Conservation (phyloP, 1,284 basidiomycete genomes). For the Chalciporus sp. region DNA sequence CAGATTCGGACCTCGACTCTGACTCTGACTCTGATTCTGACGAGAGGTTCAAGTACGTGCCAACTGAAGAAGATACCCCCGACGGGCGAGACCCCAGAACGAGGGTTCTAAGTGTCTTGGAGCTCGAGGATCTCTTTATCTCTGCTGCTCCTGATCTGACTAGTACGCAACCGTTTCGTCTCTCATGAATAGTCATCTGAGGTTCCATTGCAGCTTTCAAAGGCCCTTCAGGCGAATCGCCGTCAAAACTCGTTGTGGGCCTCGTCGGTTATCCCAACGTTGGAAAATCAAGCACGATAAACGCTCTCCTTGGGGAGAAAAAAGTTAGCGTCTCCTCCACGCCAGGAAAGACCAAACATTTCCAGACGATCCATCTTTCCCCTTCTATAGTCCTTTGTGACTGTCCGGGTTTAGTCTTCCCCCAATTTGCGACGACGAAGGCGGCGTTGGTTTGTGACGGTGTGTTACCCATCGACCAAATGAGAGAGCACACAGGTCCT, state of each 20-base stretch:
- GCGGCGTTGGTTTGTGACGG: slow-evolving; percentile 97
- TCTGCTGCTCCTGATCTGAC: slow-evolving; percentile 76
- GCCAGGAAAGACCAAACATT: slow-evolving; percentile 99
- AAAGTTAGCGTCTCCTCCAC: slow-evolving; percentile 98
- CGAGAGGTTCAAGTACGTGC: slow-evolving; percentile 44
- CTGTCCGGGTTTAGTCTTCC: slow-evolving; percentile 98
- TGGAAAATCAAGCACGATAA: slow-evolving; percentile 97
- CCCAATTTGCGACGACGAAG: slow-evolving; percentile 95
- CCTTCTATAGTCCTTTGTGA: slow-evolving; percentile 92
- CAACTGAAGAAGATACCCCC: slow-evolving; percentile 54
- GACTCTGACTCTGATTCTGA: slow-evolving; percentile 38
- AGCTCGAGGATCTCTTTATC: slow-evolving; percentile 88
- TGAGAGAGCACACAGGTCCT: slow-evolving; percentile 93
- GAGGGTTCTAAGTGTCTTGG: slow-evolving; percentile 83
- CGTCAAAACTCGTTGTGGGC: slow-evolving; percentile 82
- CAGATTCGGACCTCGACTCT: slow-evolving; percentile 33
- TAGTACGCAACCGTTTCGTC: slow-evolving; percentile 44
- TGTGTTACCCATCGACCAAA: slow-evolving; percentile 96
- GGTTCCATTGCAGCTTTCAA: slow-evolving; percentile 59
- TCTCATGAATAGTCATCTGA: neutral
- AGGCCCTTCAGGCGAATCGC: slow-evolving; percentile 59
- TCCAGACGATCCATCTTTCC: slow-evolving; percentile 96
- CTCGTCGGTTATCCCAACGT: slow-evolving; percentile 99
- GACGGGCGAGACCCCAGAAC: slow-evolving; percentile 68
- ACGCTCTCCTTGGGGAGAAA: slow-evolving; percentile 93